Conservation (phyloP, 108 stramenopile genomes). For the Skeletonema costatum region DNA sequence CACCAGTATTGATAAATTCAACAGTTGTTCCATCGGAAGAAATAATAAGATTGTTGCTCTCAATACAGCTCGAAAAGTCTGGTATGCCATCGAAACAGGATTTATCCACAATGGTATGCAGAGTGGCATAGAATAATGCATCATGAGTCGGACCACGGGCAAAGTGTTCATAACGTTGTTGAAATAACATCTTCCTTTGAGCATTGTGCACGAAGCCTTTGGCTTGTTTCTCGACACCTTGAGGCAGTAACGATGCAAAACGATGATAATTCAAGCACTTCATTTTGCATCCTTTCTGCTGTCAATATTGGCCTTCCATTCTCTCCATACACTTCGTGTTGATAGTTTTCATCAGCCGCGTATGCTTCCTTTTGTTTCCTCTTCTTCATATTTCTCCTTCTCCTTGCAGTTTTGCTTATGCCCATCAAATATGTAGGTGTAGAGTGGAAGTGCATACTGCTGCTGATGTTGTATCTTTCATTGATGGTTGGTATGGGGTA, state of each 20-base stretch:
- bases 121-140: background rate
- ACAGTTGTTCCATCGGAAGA: background rate
- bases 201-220: background rate
- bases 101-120: background rate
- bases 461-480: background rate
- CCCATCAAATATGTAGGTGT: background rate
- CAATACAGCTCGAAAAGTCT: too few relatives aligned
- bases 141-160: background rate
- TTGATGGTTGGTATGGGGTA: background rate
- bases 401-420: background rate
- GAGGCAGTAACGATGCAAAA: background rate
- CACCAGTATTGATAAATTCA: background rate
- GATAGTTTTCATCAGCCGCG: background rate
- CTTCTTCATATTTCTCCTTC: background rate
- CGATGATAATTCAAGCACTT: background rate
- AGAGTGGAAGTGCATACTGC: background rate
- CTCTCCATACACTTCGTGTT: background rate
- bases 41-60: background rate
- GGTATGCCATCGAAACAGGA: background rate
- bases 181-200: slow-evolving; percentile 5
- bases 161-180: background rate
- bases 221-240: background rate
- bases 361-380: background rate
- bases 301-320: background rate
- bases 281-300: background rate